A percentile compares a stretch with the other conserved stretches of the same genome.
These are phyloP conservation scores for Chlorella sp. DNA, from an alignment of 139 green algal species.

Conservation along the genomic window DNA sequence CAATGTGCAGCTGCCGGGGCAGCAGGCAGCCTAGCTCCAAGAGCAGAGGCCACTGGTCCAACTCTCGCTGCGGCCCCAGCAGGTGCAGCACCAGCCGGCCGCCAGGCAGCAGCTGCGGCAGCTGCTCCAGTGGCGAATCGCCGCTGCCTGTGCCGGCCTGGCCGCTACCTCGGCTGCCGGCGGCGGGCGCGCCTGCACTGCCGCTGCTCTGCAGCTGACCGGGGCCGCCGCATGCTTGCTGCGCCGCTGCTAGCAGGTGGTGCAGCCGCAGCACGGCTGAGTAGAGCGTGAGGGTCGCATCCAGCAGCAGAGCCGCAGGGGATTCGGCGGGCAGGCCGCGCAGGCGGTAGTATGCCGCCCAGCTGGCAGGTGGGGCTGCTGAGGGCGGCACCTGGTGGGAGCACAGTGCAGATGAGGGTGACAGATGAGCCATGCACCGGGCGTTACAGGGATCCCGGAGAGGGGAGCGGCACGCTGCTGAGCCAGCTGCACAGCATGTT, in stretches of 20 bases:
- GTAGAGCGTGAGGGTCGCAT: constrained; percentile 30
- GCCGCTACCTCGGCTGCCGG: not conserved
- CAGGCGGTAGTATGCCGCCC: constrained; percentile 36
- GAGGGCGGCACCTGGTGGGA: not conserved
- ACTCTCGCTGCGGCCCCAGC: constrained; percentile 10
- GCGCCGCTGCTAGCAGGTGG: not conserved
- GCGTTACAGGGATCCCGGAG: not conserved
- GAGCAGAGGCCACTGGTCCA: constrained; percentile 25
- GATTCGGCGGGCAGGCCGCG: constrained; percentile 34
- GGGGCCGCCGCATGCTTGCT: not conserved
- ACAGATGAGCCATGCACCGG: not conserved
- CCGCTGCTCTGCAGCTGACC: not conserved
- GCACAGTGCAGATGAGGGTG: not conserved
- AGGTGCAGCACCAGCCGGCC: constrained; percentile 20
- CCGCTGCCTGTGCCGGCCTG: not conserved
- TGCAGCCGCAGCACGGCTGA: constrained; percentile 27
- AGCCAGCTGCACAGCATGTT: not conserved
- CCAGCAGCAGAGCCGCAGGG: constrained; percentile 44
- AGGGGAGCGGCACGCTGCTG: too few species aligned
- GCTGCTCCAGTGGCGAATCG: not conserved
- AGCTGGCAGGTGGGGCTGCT: not conserved
- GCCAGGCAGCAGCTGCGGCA: constrained; percentile 6
- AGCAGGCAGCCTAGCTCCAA: constrained; percentile 46
- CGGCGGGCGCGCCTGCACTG: not conserved
- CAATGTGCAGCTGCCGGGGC: not conserved